Conservation (phyloP, 352 stramenopile genomes). For the Phytopythium oedochilum region DNA sequence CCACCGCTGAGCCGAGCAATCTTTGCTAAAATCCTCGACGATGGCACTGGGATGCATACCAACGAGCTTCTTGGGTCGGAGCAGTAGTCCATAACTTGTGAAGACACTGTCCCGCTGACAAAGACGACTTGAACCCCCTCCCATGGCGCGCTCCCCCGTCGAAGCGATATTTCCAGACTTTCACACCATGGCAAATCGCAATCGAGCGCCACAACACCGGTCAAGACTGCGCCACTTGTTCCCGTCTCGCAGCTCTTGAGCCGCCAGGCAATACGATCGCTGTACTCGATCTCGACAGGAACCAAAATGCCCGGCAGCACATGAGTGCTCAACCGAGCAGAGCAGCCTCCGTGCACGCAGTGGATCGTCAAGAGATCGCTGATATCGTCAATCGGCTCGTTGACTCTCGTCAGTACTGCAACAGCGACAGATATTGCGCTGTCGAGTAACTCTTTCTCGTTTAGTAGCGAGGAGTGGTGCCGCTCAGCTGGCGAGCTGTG, state of each 20-base stretch:
- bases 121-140: background rate
- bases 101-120: background rate
- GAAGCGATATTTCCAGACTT: background rate
- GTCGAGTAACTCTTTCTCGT: background rate
- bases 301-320: background rate
- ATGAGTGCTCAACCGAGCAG: background rate
- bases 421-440: background rate
- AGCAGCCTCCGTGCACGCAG: conserved; percentile 2
- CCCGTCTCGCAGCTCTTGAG: background rate
- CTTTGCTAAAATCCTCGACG: background rate
- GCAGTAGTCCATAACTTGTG: conserved; percentile 1
- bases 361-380: background rate
- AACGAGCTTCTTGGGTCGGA: background rate
- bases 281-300: background rate
- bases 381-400: background rate
- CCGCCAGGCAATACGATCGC: background rate
- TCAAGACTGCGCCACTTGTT: background rate
- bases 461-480: background rate
- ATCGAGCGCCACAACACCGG: background rate
- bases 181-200: background rate
- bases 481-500: background rate
- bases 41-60: background rate
- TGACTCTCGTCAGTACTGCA: background rate
- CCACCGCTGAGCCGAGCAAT: background rate
- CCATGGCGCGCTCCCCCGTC: background rate